Evolutionary conservation across 164 flowering plant species (phyloP), one percentile per base, ranked within the genome.

Genomic region (Hamamelis virginiana): DNA sequence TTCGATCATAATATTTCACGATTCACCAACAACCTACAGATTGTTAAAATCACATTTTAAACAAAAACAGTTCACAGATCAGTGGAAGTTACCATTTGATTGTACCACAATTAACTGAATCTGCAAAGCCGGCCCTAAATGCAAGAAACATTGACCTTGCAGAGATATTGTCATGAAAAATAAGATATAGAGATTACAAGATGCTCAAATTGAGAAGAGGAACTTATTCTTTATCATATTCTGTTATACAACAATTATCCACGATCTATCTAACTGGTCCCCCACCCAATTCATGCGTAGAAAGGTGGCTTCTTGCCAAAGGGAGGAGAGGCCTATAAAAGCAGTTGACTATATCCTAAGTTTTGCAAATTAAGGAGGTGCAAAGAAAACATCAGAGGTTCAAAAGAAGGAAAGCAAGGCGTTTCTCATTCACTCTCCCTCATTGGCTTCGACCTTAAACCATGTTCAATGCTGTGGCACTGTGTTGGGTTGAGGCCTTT

Each of bases 381-480:
- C 26, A 61, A 1, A 43, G 47, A 59, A 19, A 38, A 33, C 21
- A 43, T n/a, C 1, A 2, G 11, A 38, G 47, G n/a, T 61, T 6
- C 5, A 61, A 9, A 19, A 3, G 12, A 8, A 43, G 26, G 22
- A n/a, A 61, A 61, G 43, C 48, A 61, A 19, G 47, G 48, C 47
- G 43, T 11, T 43, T 38, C 48, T 12, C 48, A 61, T 9, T 61
- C 64, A 38, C 64, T 38, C 64, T 61, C 64, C 50, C 64, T 61
- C 48, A n/a, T 41, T 46, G 64, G 64, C 64, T 61, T 61, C 64
- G 6, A 6, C 64, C 64, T 33, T 22, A 60, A 33, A 38, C 47
- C 59, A 60, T 59, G 43, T 21, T 16, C 4, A 15, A n/a, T 11
- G 11, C n/a, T 9, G 48, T 1, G 45, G 44, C 43, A 16, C 18